These are phyloP conservation scores for Phaeosphaeria sp. DNA, from an alignment of 2,329 filamentous ascomycete genomes.

Conservation along the genomic window DNA sequence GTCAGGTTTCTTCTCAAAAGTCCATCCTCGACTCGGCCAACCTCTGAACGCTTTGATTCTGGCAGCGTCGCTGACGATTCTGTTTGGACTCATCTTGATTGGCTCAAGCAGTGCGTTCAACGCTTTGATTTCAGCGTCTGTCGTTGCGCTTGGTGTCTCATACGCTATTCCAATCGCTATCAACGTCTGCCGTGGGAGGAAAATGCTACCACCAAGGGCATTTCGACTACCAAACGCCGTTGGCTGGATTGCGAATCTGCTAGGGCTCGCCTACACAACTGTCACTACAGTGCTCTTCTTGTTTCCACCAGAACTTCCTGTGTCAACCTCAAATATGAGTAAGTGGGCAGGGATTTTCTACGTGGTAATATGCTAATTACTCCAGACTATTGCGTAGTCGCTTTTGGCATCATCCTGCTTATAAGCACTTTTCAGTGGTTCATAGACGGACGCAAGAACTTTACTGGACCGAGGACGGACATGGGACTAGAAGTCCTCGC, in stretches of 20 bases:
- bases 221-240: slow-evolving; percentile 63
- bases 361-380: slow-evolving; percentile 16
- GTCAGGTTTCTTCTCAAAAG: slow-evolving; percentile 64
- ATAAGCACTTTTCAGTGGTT: slow-evolving; percentile 66
- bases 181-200: slow-evolving; percentile 70
- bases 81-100: slow-evolving; percentile 74
- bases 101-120: slow-evolving; percentile 73
- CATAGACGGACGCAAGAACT: slow-evolving; percentile 67
- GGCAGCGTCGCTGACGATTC: slow-evolving; percentile 65
- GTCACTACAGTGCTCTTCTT: slow-evolving; percentile 79
- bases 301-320: slow-evolving; percentile 72
- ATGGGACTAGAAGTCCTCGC: slow-evolving; percentile 52
- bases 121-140: slow-evolving; percentile 72
- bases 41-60: slow-evolving; percentile 72
- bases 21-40: slow-evolving; percentile 67
- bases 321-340: slow-evolving; percentile 73
- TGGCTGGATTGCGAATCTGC: slow-evolving; percentile 66
- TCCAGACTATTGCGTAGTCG: slow-evolving; percentile 60
- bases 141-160: slow-evolving; percentile 73
- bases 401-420: slow-evolving; percentile 64
- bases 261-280: slow-evolving; percentile 69
- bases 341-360: slow-evolving; percentile 36
- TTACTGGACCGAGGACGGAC: slow-evolving; percentile 55
- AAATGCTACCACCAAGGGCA: slow-evolving; percentile 65
- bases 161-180: slow-evolving; percentile 77